Conservation (phyloP, 371 early-diverging fungal species). For the Mortierella sp. region DNA sequence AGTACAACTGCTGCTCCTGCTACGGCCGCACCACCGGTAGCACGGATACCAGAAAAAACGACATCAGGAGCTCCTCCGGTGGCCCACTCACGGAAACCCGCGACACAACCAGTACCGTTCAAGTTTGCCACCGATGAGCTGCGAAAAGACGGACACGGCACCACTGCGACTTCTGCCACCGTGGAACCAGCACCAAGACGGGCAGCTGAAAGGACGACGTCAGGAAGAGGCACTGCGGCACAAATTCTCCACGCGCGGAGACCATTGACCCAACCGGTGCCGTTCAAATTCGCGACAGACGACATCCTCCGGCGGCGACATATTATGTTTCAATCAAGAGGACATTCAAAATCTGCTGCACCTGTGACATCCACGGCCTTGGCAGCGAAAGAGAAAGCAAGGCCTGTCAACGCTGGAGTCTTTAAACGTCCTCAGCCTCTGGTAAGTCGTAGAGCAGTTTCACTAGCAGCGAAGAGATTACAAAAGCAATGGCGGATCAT, state of each 20-base stretch:
- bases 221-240: not conserved
- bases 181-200: not conserved
- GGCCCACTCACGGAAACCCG: not conserved
- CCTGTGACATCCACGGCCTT: not conserved
- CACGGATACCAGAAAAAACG: too few relatives aligned
- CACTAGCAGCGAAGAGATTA: too few relatives aligned
- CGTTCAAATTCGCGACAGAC: constrained; percentile 45
- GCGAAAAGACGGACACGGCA: not conserved
- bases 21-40: not conserved
- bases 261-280: constrained; percentile 36
- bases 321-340: constrained; percentile 16
- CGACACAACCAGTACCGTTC: not conserved
- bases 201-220: not conserved
- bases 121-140: not conserved
- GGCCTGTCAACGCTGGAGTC: not conserved
- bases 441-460: not conserved
- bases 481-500: not conserved
- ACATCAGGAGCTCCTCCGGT: too few relatives aligned
- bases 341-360: not conserved
- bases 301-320: constrained; percentile 32
- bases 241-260: not conserved
- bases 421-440: constrained; percentile 11
- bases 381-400: not conserved
- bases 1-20: not conserved
- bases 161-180: not conserved